Percentiles rank a stretch among this genome's conserved stretches.
phyloP scores from a whole-genome alignment of 2,329 filamentous ascomycete species.

The Apiospora koreana region DNA sequence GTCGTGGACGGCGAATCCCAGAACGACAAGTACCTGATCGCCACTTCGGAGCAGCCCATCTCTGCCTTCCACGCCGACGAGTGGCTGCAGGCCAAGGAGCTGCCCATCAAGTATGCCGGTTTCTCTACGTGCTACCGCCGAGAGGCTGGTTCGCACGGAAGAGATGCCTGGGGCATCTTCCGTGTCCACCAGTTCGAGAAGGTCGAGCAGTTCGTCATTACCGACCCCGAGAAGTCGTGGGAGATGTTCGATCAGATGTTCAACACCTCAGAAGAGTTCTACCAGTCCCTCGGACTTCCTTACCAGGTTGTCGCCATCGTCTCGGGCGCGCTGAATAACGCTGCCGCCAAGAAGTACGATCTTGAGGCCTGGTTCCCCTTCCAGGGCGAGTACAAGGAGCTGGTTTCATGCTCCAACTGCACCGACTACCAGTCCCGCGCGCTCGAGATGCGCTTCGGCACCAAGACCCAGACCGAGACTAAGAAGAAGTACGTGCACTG shows the following conservation, averaged over 20 bases:
- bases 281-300: slow-evolving; percentile 83
- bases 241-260: slow-evolving; percentile 95
- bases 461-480: slow-evolving; percentile 80
- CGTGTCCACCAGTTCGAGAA: slow-evolving; percentile 98
- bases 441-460: slow-evolving; percentile 87
- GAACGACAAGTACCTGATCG: slow-evolving; percentile 79
- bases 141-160: slow-evolving; percentile 88
- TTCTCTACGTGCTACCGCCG: slow-evolving; percentile 96
- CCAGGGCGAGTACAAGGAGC: slow-evolving; percentile 97
- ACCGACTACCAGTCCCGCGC: slow-evolving; percentile 96
- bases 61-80: slow-evolving; percentile 91
- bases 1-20: slow-evolving; percentile 71
- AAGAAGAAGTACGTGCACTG: slow-evolving; percentile 95
- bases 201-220: slow-evolving; percentile 55
- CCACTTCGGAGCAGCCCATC: slow-evolving; percentile 92
- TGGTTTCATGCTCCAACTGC: slow-evolving; percentile 97
- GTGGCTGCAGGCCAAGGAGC: slow-evolving; percentile 81
- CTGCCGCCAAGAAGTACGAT: slow-evolving; percentile 89
- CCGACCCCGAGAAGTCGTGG: slow-evolving; percentile 89
- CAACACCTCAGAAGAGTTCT: slow-evolving; percentile 87
- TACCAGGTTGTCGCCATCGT: slow-evolving; percentile 94
- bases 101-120: slow-evolving; percentile 90
- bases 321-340: slow-evolving; percentile 92
- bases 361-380: slow-evolving; percentile 96
- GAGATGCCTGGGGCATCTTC: slow-evolving; percentile 98